Conservation (phyloP, 2,329 filamentous ascomycete species). For the Polytolypa hystricis region DNA sequence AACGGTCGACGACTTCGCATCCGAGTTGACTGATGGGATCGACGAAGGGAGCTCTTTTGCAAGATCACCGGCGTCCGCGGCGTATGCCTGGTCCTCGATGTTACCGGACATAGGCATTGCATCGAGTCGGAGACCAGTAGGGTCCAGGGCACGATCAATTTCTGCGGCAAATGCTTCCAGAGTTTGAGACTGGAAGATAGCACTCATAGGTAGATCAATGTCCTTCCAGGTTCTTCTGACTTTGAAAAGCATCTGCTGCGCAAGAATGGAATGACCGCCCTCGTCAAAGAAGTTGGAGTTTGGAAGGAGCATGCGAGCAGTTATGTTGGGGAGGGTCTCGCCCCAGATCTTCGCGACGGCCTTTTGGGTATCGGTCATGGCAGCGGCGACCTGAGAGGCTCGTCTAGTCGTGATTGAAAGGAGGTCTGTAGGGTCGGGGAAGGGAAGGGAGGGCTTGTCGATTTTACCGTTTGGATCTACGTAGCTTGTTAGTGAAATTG, state of each 20-base stretch:
- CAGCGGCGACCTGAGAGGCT: constrained; percentile 38
- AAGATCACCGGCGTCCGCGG: constrained; percentile 40
- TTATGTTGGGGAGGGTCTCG: constrained; percentile 54
- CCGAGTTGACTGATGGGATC: constrained; percentile 23
- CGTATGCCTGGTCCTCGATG: constrained; percentile 41
- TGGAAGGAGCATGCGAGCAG: constrained; percentile 54
- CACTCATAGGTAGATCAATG: constrained; percentile 15
- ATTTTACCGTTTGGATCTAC: constrained; percentile 70
- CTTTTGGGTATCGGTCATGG: constrained; percentile 49
- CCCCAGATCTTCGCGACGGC: constrained; percentile 63
- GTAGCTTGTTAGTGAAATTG: neutral
- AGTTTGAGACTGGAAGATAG: constrained; percentile 17
- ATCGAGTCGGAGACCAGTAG: constrained; percentile 35
- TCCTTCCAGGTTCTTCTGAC: constrained; percentile 46
- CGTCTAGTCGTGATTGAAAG: constrained; percentile 44
- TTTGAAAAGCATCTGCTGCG: constrained; percentile 67
- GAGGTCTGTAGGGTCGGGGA: constrained; percentile 62
- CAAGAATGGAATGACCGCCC: constrained; percentile 70
- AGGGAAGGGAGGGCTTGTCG: constrained; percentile 67
- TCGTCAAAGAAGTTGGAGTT: constrained; percentile 64
- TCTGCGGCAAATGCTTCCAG: constrained; percentile 40
- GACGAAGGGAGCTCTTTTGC: constrained; percentile 37
- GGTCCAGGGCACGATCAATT: constrained; percentile 41
- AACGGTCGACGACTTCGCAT: constrained; percentile 41
- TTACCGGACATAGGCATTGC: constrained; percentile 28